These are phyloP conservation scores for Cokeromyces recurvatus DNA, from an alignment of 371 early-diverging fungal species.

Conservation along the genomic window DNA sequence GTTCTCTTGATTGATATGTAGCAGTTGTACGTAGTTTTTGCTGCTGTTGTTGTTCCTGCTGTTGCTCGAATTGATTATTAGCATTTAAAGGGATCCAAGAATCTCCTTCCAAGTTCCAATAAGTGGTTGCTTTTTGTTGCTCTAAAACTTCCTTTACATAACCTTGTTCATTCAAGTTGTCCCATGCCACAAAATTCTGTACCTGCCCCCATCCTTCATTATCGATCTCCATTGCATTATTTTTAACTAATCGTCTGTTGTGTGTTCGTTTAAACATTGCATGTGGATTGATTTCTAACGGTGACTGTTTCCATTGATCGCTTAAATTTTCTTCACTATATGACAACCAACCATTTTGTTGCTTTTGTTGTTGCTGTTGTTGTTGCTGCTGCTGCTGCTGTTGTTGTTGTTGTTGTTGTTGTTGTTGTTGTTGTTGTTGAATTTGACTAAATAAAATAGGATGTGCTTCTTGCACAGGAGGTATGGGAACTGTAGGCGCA, in stretches of 20 bases:
- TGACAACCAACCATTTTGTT: background rate
- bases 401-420: background rate
- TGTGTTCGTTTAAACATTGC: background rate
- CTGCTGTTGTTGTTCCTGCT: background rate
- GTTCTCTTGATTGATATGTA: too few relatives aligned
- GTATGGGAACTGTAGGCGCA: too few relatives aligned
- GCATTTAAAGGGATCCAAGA: slow-evolving; percentile 11
- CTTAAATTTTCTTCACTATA: background rate
- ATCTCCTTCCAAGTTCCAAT: slow-evolving; percentile 21
- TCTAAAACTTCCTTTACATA: slow-evolving; percentile 32
- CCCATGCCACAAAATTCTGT: slow-evolving; percentile 24
- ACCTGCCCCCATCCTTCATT: slow-evolving; percentile 39
- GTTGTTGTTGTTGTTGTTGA: background rate
- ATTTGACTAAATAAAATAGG: too few relatives aligned
- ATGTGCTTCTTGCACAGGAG: too few relatives aligned
- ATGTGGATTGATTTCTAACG: background rate
- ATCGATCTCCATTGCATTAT: background rate
- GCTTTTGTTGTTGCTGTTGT: background rate
- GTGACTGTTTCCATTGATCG: background rate
- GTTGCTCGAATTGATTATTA: background rate
- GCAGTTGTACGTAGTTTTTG: background rate
- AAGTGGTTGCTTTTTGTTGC: slow-evolving; percentile 28
- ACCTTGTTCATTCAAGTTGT: slow-evolving; percentile 31
- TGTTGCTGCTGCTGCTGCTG: background rate
- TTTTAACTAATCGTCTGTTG: too few relatives aligned